A percentile compares a stretch with the other conserved stretches of the same genome.
These are phyloP conservation scores for Irpex sp. DNA, from an alignment of 1,284 basidiomycete species.

Conservation along the genomic window DNA sequence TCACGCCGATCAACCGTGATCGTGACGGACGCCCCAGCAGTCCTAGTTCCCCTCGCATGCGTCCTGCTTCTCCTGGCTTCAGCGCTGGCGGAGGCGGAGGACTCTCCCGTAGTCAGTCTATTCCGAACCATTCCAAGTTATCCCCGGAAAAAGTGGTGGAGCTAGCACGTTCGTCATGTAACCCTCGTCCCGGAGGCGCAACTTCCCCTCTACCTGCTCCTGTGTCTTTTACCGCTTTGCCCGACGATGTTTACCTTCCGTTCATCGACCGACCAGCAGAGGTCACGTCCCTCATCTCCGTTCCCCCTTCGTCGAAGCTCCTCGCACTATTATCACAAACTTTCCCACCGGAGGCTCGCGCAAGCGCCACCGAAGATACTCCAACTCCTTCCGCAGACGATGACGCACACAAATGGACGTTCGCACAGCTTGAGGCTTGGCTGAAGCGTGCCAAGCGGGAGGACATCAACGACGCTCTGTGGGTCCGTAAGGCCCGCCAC, in stretches of 20 bases:
- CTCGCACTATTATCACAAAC: slow-evolving; percentile 70
- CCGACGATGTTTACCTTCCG: slow-evolving; percentile 67
- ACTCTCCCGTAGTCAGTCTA: slow-evolving; percentile 13
- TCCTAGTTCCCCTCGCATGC: slow-evolving; percentile 24
- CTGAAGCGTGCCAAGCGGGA: slow-evolving; percentile 58
- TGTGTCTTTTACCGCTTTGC: slow-evolving; percentile 66
- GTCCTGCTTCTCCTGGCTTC: slow-evolving; percentile 22
- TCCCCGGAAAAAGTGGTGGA: slow-evolving; percentile 67
- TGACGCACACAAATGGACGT: slow-evolving; percentile 58
- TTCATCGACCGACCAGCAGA: slow-evolving; percentile 73
- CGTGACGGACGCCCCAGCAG: slow-evolving; percentile 23
- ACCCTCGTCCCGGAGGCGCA: slow-evolving; percentile 32
- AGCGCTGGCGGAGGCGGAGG: background rate
- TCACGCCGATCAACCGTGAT: slow-evolving; percentile 31
- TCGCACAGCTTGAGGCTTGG: slow-evolving; percentile 53
- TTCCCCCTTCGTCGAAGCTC: slow-evolving; percentile 60
- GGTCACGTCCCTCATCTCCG: slow-evolving; percentile 56
- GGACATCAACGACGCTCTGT: slow-evolving; percentile 54
- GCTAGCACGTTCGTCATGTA: slow-evolving; percentile 57
- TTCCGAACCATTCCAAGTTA: slow-evolving; percentile 32
- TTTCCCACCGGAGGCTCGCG: slow-evolving; percentile 37
- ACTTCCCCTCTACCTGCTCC: slow-evolving; percentile 27
- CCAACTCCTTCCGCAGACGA: slow-evolving; percentile 26
- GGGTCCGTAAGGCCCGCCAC: slow-evolving; percentile 60
- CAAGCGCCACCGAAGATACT: slow-evolving; percentile 22